Evolutionary conservation across 108 stramenopile genomes (phyloP).

Genomic region (Fragilariopsis cylindrus): DNA sequence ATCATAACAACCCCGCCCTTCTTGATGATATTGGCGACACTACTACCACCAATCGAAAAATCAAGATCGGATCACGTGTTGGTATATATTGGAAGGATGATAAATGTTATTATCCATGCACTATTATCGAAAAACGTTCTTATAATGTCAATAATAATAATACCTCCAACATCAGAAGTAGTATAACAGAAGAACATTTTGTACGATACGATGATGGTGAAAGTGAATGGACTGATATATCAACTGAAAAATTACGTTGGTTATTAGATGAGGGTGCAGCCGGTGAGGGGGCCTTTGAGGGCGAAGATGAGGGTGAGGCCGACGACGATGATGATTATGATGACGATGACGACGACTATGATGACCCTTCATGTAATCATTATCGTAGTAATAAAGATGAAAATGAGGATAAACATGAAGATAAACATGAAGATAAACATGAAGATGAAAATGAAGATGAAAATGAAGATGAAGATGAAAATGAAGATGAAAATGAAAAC

Average conservation of each 20-base stretch:
- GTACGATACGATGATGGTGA: slow-evolving; percentile 77
- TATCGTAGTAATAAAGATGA: no score
- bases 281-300: background rate
- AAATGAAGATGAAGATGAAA: no score
- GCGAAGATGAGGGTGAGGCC: slow-evolving; percentile 2
- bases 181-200: slow-evolving; percentile 3
- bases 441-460: no score
- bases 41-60: slow-evolving; percentile 6
- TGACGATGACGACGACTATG: no score
- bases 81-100: slow-evolving; percentile 67
- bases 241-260: slow-evolving; percentile 39
- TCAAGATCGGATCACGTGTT: slow-evolving; percentile 48
- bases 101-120: slow-evolving; percentile 54
- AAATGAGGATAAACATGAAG: no score
- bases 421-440: no score
- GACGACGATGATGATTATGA: background rate
- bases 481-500: no score
- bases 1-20: no score
- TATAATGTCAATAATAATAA: background rate
- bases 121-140: slow-evolving; percentile 16
- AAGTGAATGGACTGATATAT: slow-evolving; percentile 58
- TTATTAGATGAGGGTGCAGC: slow-evolving; percentile 24
- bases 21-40: no score
- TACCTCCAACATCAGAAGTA: no score
- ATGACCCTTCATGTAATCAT: no score